These are phyloP conservation scores for Lecanoromycetidae sp. DNA, from an alignment of 2,329 filamentous ascomycete genomes.

Conservation along the genomic window DNA sequence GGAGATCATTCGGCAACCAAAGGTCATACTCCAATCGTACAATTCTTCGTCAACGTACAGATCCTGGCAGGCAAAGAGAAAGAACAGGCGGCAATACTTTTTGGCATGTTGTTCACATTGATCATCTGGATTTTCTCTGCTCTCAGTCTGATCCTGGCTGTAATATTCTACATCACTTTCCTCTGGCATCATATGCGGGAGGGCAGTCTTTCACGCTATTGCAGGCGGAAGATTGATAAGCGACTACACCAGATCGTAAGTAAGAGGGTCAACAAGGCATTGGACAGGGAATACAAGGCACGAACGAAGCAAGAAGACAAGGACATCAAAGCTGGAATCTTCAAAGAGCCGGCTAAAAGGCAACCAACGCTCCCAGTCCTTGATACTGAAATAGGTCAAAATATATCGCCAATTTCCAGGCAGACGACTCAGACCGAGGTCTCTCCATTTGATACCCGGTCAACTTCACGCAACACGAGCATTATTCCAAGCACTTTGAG, in stretches of 20 bases:
- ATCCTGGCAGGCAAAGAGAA: slow-evolving; percentile 60
- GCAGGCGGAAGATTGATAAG: slow-evolving; percentile 80
- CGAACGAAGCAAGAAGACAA: slow-evolving; percentile 42
- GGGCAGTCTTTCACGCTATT: slow-evolving; percentile 71
- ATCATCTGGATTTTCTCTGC: slow-evolving; percentile 78
- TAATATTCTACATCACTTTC: slow-evolving; percentile 74
- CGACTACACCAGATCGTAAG: slow-evolving; percentile 74
- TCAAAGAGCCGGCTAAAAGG: slow-evolving; percentile 22
- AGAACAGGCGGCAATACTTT: slow-evolving; percentile 70
- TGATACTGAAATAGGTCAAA: slow-evolving; percentile 38
- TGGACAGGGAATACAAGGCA: slow-evolving; percentile 59
- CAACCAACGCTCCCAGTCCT: slow-evolving; percentile 53
- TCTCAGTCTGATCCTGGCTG: slow-evolving; percentile 58
- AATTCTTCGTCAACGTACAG: slow-evolving; percentile 75
- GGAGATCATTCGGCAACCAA: slow-evolving; percentile 40
- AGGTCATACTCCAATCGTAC: slow-evolving; percentile 52
- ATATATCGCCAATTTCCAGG: slow-evolving; percentile 48
- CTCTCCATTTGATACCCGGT: slow-evolving; percentile 50
- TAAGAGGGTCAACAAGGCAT: slow-evolving; percentile 74
- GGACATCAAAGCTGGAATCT: slow-evolving; percentile 21
- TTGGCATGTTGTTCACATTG: slow-evolving; percentile 84
- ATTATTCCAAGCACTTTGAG: neutral
- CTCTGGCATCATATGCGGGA: slow-evolving; percentile 91
- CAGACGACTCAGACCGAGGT: slow-evolving; percentile 51
- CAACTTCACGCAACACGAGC: slow-evolving; percentile 35